Percentiles rank a stretch among this genome's conserved stretches.
Conservation (phyloP, 1,139 yeast genomes). For the Hemisphaericaspora xylofermentans region DNA sequence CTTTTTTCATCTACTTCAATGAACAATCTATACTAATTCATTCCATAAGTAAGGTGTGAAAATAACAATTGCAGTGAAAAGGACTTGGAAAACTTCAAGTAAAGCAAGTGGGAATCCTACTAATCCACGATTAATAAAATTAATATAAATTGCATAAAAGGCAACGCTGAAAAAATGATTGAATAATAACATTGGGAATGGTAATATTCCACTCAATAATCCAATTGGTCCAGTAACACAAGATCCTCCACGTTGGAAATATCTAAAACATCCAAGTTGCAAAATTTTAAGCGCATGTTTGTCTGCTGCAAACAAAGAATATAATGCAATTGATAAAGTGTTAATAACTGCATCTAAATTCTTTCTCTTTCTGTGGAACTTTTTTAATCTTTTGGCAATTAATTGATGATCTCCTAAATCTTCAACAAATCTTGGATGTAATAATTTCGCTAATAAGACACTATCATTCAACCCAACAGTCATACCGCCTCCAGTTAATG, state of each 20-base stretch:
- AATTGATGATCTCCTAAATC: conserved; percentile 58
- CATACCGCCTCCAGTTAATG: conserved; percentile 99
- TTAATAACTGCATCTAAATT: conserved; percentile 80
- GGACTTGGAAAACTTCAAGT: conserved; percentile 63
- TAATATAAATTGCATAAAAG: conserved; percentile 72
- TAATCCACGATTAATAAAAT: conserved; percentile 65
- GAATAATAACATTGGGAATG: conserved; percentile 71
- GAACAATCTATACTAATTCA: conserved; percentile 33
- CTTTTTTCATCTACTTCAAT: too few species aligned
- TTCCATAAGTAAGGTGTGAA: conserved; percentile 71
- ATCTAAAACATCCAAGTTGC: conserved; percentile 86
- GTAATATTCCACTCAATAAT: conserved; percentile 77
- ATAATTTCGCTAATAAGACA: conserved; percentile 57
- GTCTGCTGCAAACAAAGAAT: conserved; percentile 88
- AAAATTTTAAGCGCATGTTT: conserved; percentile 60
- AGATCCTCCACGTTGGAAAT: conserved; percentile 82
- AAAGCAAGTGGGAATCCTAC: conserved; percentile 72
- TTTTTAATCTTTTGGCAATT: conserved; percentile 54
- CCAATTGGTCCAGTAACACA: conserved; percentile 80
- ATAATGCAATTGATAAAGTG: conserved; percentile 86
- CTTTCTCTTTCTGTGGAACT: conserved; percentile 79
- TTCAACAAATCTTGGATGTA: conserved; percentile 56
- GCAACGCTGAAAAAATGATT: conserved; percentile 91
- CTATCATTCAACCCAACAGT: conserved; percentile 94
- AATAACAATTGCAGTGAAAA: conserved; percentile 73